Evolutionary conservation across 176 grass and related monocot species (phyloP), one percentile per base, ranked within the genome.

Genomic region (Musa schizocarpa): DNA sequence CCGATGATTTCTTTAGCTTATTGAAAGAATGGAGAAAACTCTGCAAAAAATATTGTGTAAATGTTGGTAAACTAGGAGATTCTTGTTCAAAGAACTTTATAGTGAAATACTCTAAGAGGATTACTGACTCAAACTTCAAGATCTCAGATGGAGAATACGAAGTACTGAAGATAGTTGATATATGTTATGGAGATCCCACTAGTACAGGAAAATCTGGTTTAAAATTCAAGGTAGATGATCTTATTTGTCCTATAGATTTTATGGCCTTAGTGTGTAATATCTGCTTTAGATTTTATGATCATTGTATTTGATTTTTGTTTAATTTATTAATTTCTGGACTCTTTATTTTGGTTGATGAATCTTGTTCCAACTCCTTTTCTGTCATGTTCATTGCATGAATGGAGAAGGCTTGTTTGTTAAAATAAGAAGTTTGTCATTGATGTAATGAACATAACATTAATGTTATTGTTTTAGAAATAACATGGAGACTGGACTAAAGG

Each of bases 121-220:
- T 73, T 67, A 80, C 69, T 77, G 50, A n/a, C 65, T 74, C 63
- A 54, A 56, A 66, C 73, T 85, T 81, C 73, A 74, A 81, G 21
- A 62, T 50, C 14, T 26, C 78, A 54, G 59, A 80, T 72, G 87
- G 71, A 79, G 93, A 92, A 77, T 90, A 85, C 65, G 93, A 92
- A 87, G 88, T 93, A 71, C 88, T 70, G 70, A 87, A 88, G 77
- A 24, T 97, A 65, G 85, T 92, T 90, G 87, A 90, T 83, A 87
- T 97, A 75, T 97, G 93, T 76, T 92, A 87, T 64, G 90, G 90
- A 81, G 93, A 97, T 84, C 90, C 87, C n/a, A 90, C 79, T 77
- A 84, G 79, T 72, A 61, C 75, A 79, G 67, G 68, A 50, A 88
- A 82, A 29, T 86, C 43, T 58, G 86, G 82, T 72, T 78, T 96